phyloP scores from a whole-genome alignment of 805 yeast genomes.

The Candida wancherniae region DNA sequence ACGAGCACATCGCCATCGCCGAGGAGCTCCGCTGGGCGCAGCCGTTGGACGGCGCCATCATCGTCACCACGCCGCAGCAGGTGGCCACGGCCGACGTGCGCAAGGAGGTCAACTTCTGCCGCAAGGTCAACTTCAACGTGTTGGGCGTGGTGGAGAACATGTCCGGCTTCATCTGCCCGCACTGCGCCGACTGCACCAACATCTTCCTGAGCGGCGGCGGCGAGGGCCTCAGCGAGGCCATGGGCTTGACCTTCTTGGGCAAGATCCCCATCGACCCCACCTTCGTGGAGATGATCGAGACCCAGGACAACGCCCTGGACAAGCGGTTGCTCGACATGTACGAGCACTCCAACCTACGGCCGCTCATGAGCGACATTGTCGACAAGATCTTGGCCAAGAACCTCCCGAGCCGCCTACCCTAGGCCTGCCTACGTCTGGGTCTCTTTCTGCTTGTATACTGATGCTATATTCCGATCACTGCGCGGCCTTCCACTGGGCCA shows the following conservation, averaged over 20 bases:
- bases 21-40: conserved; percentile 71
- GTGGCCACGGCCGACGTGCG: conserved; percentile 92
- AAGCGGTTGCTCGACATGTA: conserved; percentile 30
- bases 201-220: conserved; percentile 96
- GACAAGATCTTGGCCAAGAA: conserved; percentile 30
- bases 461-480: too few relatives aligned
- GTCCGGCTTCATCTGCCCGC: conserved; percentile 96
- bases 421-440: background rate
- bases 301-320: conserved; percentile 34
- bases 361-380: conserved; percentile 32
- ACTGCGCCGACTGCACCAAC: conserved; percentile 86
- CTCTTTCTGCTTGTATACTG: conserved; percentile 1
- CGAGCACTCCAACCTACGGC: conserved; percentile 31
- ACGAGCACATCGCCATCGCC: conserved; percentile 95
- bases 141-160: conserved; percentile 91
- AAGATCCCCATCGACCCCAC: conserved; percentile 90
- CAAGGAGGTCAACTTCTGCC: conserved; percentile 89
- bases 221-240: conserved; percentile 54
- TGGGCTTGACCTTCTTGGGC: conserved; percentile 68
- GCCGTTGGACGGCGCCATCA: conserved; percentile 82
- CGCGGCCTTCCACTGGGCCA: conserved; percentile 60
- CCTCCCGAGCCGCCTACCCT: conserved; percentile 18
- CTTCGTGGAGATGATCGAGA: conserved; percentile 85
- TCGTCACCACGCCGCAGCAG: conserved; percentile 94
- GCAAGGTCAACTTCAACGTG: conserved; percentile 72